phyloP scores from a whole-genome alignment of 2,329 filamentous ascomycete species.

The Paraphaeosphaeria minitans region DNA sequence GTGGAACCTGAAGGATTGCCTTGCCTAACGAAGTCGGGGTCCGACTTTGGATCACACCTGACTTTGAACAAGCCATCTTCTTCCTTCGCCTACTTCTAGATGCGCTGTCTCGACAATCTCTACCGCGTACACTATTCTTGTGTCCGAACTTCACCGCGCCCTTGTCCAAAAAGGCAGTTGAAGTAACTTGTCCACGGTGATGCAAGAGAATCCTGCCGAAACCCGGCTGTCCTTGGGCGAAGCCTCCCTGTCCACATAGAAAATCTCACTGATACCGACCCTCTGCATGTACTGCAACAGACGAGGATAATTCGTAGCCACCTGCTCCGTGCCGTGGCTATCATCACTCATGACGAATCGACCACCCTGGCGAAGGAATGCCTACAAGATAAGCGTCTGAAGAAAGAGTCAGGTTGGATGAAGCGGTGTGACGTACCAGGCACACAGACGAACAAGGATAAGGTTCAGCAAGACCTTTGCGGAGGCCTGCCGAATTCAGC shows the following conservation, averaged over 20 bases:
- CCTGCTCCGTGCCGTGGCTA: conserved; percentile 85
- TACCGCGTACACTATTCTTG: background rate
- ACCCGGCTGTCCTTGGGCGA: conserved; percentile 36
- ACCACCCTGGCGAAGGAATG: conserved; percentile 74
- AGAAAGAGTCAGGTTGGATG: conserved; percentile 25
- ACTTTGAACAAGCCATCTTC: background rate
- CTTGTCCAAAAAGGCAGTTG: conserved; percentile 38
- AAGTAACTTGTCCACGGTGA: conserved; percentile 34
- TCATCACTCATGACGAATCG: conserved; percentile 93
- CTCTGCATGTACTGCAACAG: conserved; percentile 72
- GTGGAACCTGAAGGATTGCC: background rate
- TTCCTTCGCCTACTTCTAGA: background rate
- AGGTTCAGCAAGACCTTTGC: conserved; percentile 89
- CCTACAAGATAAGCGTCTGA: conserved; percentile 51
- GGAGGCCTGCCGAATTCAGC: conserved; percentile 83
- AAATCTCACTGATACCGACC: conserved; percentile 66
- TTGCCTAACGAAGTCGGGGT: background rate
- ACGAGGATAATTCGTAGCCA: conserved; percentile 80
- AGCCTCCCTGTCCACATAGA: conserved; percentile 40
- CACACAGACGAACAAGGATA: conserved; percentile 84
- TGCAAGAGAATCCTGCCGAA: conserved; percentile 44
- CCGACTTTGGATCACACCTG: background rate
- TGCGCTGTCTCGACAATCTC: no score
- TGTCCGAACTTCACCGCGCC: conserved; percentile 15
- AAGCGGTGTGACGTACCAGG: conserved; percentile 60